Percentiles rank a stretch among this genome's conserved stretches.
Evolutionary conservation across 2,329 filamentous ascomycete genomes (phyloP).

Genomic region (Dendryphion nanum): DNA sequence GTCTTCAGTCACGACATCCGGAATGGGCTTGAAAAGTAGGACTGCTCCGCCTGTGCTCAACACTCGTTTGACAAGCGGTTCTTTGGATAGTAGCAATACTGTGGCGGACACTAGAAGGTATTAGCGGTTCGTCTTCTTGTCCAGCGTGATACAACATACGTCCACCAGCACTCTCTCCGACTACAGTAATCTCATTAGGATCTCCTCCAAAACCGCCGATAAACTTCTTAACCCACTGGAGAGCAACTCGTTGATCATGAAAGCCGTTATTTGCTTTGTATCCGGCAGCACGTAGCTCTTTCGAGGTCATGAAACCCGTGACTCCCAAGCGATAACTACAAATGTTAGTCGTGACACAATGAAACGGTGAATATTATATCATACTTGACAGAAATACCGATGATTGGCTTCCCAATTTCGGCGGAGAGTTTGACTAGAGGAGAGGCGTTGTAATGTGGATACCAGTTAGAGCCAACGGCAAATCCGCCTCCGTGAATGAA

Average conservation of each 20-base stretch:
- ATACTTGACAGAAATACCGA: conserved; percentile 47
- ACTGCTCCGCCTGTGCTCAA: conserved; percentile 40
- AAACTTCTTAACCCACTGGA: conserved; percentile 38
- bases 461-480: conserved; percentile 50
- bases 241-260: conserved; percentile 35
- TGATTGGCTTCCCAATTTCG: conserved; percentile 46
- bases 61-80: conserved; percentile 40
- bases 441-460: conserved; percentile 52
- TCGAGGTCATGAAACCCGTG: conserved; percentile 44
- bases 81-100: conserved; percentile 26
- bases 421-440: conserved; percentile 47
- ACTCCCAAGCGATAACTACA: conserved; percentile 33
- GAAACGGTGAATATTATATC: conserved; percentile 14
- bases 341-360: no score
- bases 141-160: conserved; percentile 26
- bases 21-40: conserved; percentile 42
- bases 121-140: background rate
- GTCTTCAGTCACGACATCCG: conserved; percentile 40
- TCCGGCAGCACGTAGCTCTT: conserved; percentile 47
- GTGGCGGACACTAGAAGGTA: conserved; percentile 23
- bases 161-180: conserved; percentile 52
- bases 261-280: conserved; percentile 36
- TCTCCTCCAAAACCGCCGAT: conserved; percentile 41
- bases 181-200: conserved; percentile 37
- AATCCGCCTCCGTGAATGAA: conserved; percentile 57